These are phyloP conservation scores for Coprinopsis sp. DNA, from an alignment of 768 basidiomycete species.

Conservation along the genomic window DNA sequence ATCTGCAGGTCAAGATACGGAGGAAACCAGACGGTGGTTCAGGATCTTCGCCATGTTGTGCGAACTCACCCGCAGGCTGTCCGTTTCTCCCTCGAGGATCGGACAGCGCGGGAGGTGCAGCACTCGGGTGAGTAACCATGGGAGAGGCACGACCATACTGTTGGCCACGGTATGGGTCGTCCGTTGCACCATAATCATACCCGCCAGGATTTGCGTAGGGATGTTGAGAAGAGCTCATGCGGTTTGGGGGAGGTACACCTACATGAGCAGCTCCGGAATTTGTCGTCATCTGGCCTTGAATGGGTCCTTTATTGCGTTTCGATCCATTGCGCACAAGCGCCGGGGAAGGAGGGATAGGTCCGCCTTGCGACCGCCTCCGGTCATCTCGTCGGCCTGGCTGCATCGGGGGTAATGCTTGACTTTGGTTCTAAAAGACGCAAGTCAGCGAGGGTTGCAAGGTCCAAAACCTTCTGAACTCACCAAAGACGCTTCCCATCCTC, in stretches of 20 bases:
- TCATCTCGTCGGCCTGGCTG: constrained; percentile 67
- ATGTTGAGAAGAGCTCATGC: constrained; percentile 48
- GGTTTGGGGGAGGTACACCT: constrained; percentile 61
- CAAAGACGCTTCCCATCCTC: constrained; percentile 87
- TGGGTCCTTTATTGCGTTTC: constrained; percentile 62
- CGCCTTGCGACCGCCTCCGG: constrained; percentile 58
- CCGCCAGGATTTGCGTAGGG: constrained; percentile 68
- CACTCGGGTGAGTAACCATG: constrained; percentile 69
- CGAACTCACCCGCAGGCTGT: constrained; percentile 56
- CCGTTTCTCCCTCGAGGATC: constrained; percentile 67
- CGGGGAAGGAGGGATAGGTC: constrained; percentile 67
- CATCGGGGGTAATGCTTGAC: constrained; percentile 60
- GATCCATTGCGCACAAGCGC: constrained; percentile 75
- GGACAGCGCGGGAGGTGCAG: constrained; percentile 68
- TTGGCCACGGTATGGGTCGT: constrained; percentile 54
- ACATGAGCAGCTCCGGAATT: constrained; percentile 71
- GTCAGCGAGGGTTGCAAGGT: constrained; percentile 4
- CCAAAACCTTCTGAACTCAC: constrained; percentile 37
- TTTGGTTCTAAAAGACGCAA: constrained; percentile 44
- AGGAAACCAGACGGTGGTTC: constrained; percentile 52
- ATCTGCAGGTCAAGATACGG: constrained; percentile 75
- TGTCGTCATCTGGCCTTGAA: constrained; percentile 56
- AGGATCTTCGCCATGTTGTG: constrained; percentile 51
- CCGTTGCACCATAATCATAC: constrained; percentile 53
- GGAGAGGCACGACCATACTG: constrained; percentile 79